phyloP scores from a whole-genome alignment of 2,329 filamentous ascomycete genomes.

The Hortaea sp. region DNA sequence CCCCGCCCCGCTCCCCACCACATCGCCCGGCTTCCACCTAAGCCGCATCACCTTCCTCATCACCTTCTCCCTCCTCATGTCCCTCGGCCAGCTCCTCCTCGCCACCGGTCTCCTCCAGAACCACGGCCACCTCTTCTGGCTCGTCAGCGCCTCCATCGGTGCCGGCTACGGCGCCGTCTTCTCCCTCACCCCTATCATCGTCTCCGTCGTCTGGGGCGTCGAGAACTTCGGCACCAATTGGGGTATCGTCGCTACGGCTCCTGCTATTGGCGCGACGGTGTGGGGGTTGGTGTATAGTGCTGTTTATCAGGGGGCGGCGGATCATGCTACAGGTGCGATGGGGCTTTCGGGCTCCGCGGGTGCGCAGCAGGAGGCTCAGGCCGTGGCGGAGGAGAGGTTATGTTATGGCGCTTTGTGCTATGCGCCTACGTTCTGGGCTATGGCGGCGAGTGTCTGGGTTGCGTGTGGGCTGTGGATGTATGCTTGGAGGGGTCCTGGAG shows the following conservation, averaged over 20 bases:
- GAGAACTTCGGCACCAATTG: constrained; percentile 99
- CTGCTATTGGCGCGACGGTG: constrained; percentile 74
- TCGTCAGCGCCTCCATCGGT: constrained; percentile 75
- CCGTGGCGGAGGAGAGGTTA: constrained; percentile 42
- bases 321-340: too few species aligned
- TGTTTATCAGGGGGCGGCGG: constrained; percentile 62
- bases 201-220: constrained; percentile 95
- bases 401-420: constrained; percentile 82
- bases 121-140: constrained; percentile 69
- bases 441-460: constrained; percentile 68
- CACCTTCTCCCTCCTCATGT: constrained; percentile 62
- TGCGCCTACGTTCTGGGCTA: constrained; percentile 72
- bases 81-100: constrained; percentile 63
- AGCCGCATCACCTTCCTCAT: constrained; percentile 76
- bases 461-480: constrained; percentile 62
- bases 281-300: constrained; percentile 86
- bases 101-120: constrained; percentile 66
- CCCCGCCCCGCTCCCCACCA: constrained; percentile 9
- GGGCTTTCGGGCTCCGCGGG: too few species aligned
- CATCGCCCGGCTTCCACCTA: constrained; percentile 42
- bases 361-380: too few species aligned
- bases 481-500: constrained; percentile 70
- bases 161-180: constrained; percentile 91
- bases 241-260: constrained; percentile 87
- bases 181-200: constrained; percentile 78